Conservation (phyloP, 805 yeast species). For the Saccharomyces mikatae region DNA sequence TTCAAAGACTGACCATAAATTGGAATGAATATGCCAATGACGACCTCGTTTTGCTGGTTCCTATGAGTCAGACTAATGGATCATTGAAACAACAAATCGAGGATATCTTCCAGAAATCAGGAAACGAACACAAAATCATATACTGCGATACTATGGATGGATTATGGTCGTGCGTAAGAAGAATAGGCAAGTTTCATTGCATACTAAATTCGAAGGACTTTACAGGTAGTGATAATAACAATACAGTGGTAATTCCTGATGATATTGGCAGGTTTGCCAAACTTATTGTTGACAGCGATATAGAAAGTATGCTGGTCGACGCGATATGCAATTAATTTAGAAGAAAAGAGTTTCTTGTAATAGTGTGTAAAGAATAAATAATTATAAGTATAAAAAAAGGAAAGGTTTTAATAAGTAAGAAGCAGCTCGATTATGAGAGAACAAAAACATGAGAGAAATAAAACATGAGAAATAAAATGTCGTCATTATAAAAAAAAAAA, state of each 20-base stretch:
- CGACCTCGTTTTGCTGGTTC: constrained; percentile 31
- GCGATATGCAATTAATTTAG: neutral
- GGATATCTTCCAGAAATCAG: neutral
- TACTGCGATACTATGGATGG: constrained; percentile 43
- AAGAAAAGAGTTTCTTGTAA: neutral
- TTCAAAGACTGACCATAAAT: constrained; percentile 7
- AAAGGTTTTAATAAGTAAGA: neutral
- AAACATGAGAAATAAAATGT: neutral
- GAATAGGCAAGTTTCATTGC: constrained; percentile 34
- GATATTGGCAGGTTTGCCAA: constrained; percentile 27
- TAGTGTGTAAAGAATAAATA: neutral
- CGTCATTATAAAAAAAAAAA: neutral
- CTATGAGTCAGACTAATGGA: constrained; percentile 3
- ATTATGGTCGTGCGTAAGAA: constrained; percentile 48
- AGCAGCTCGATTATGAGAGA: neutral
- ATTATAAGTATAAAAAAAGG: neutral
- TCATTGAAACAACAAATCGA: neutral
- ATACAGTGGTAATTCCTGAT: constrained; percentile 18
- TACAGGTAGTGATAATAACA: constrained; percentile 4
- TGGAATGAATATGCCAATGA: constrained; percentile 16
- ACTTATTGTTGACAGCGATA: constrained; percentile 14
- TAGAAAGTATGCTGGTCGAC: neutral
- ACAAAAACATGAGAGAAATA: neutral
- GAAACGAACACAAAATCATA: constrained; percentile 31
- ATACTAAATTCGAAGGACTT: constrained; percentile 25